Conservation (phyloP, 1,139 yeast species). For the Saccharomyces pastorianus region DNA sequence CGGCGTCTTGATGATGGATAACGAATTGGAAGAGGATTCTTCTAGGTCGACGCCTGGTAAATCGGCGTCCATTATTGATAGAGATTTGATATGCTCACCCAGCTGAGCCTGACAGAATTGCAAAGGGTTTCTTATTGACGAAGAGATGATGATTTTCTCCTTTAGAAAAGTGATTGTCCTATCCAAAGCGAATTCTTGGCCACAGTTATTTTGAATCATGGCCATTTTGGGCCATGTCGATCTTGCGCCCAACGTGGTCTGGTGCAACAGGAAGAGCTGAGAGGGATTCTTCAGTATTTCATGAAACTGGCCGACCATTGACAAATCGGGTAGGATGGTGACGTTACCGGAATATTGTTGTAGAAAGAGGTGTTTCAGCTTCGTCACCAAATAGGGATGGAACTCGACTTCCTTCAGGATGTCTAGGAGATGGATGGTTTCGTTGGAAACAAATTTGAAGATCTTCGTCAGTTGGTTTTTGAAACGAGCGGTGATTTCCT, state of each 20-base stretch:
- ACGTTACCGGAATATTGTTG: constrained; percentile 92
- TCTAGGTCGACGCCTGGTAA: not conserved
- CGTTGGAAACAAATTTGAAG: constrained; percentile 58
- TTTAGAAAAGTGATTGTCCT: constrained; percentile 61
- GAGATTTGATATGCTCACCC: constrained; percentile 3
- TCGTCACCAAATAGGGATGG: constrained; percentile 62
- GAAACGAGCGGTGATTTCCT: constrained; percentile 46
- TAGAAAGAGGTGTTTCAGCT: constrained; percentile 63
- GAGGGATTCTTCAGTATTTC: constrained; percentile 74
- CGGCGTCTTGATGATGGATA: not conserved
- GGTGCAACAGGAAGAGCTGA: constrained; percentile 59
- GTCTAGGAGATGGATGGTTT: constrained; percentile 69
- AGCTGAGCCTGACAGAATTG: constrained; percentile 12
- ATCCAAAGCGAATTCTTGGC: constrained; percentile 81
- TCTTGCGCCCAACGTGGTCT: constrained; percentile 73
- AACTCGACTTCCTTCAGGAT: constrained; percentile 69
- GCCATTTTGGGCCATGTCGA: constrained; percentile 92
- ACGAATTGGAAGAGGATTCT: not conserved
- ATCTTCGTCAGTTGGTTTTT: constrained; percentile 48
- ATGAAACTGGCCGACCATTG: constrained; percentile 46
- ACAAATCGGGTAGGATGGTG: constrained; percentile 75
- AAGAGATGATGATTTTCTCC: constrained; percentile 49
- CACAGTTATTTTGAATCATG: constrained; percentile 77
- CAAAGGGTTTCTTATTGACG: constrained; percentile 26
- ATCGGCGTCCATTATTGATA: not conserved